These are phyloP conservation scores for Vanrija humicola DNA, from an alignment of 1,284 basidiomycete species.

Conservation along the genomic window DNA sequence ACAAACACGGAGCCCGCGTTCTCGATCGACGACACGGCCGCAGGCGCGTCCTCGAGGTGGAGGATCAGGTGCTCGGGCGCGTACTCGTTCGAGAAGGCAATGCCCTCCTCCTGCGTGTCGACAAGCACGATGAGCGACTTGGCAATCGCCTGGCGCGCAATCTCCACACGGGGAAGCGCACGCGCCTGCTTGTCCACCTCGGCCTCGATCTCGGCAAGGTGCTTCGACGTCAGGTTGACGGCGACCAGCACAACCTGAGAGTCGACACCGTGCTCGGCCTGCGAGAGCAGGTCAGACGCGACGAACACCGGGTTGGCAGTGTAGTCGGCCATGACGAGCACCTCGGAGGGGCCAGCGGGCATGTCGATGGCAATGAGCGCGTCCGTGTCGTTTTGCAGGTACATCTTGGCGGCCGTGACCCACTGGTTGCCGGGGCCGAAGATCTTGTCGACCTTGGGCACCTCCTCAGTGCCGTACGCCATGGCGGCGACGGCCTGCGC, in stretches of 20 bases:
- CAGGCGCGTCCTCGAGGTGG: constrained; percentile 69
- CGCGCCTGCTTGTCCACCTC: constrained; percentile 86
- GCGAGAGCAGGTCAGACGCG: constrained; percentile 91
- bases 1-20: constrained; percentile 98
- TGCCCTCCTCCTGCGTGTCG: constrained; percentile 65
- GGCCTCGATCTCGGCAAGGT: constrained; percentile 69
- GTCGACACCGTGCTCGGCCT: constrained; percentile 97
- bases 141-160: constrained; percentile 82
- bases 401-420: constrained; percentile 99
- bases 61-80: constrained; percentile 95
- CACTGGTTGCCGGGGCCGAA: constrained; percentile 99
- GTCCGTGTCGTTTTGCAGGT: constrained; percentile 98
- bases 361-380: constrained; percentile 97
- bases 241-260: constrained; percentile 94
- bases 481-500: constrained; percentile 96
- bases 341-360: constrained; percentile 97
- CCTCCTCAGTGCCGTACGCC: constrained; percentile 91
- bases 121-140: constrained; percentile 87
- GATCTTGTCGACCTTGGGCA: constrained; percentile 99
- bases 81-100: constrained; percentile 92
- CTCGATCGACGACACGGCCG: constrained; percentile 64
- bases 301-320: constrained; percentile 84
- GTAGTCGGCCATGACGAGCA: constrained; percentile 88
- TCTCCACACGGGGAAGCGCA: constrained; percentile 80
- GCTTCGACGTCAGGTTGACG: constrained; percentile 62